A percentile compares a stretch with the other conserved stretches of the same genome.
phyloP scores from a whole-genome alignment of 129 eudicot species.

The Cynara cardunculus region DNA sequence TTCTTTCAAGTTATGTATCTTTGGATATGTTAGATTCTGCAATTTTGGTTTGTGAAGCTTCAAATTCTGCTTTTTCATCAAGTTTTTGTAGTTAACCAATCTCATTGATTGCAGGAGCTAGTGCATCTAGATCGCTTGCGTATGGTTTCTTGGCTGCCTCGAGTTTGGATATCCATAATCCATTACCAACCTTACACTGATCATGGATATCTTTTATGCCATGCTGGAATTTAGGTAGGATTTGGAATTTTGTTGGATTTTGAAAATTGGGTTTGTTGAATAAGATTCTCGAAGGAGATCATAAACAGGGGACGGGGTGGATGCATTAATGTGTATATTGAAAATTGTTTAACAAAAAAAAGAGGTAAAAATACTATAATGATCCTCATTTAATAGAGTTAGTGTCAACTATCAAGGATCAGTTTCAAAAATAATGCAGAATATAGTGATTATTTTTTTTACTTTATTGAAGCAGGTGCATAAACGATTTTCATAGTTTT shows the following conservation, averaged over 20 bases:
- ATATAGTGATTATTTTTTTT: neutral
- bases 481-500: too few relatives aligned
- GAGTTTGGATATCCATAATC: slow-evolving; percentile 25
- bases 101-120: slow-evolving; percentile 46
- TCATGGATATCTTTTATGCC: slow-evolving; percentile 5
- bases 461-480: too few relatives aligned
- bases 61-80: slow-evolving; percentile 34
- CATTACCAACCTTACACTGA: neutral
- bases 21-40: slow-evolving; percentile 29
- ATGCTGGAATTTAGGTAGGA: neutral
- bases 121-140: slow-evolving; percentile 31
- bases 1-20: slow-evolving; percentile 40
- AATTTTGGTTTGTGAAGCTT: slow-evolving; percentile 37
- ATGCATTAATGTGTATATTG: too few relatives aligned
- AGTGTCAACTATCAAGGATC: neutral
- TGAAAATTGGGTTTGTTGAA: too few relatives aligned
- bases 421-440: neutral
- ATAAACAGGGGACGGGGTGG: too few relatives aligned
- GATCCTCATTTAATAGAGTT: neutral
- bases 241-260: neutral
- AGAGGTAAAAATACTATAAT: too few relatives aligned
- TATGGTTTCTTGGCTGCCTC: slow-evolving; percentile 25
- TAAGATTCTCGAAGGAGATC: too few relatives aligned
- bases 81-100: slow-evolving; percentile 51
- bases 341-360: too few relatives aligned